A percentile compares a stretch with the other conserved stretches of the same genome.
These are phyloP conservation scores for Articulospora tetracladia DNA, from an alignment of 495 filamentous ascomycete species.

Conservation along the genomic window DNA sequence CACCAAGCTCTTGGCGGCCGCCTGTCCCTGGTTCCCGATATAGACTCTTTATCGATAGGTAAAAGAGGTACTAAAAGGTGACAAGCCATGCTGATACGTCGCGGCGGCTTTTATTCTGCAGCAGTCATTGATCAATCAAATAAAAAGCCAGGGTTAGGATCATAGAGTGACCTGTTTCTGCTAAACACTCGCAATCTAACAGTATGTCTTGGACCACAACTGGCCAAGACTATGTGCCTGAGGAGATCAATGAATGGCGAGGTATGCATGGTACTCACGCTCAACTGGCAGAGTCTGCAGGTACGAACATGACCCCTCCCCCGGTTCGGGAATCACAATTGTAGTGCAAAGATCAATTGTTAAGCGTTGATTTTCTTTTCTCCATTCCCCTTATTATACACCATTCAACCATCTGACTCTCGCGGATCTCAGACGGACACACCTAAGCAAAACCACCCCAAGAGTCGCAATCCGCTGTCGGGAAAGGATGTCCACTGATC, in stretches of 20 bases:
- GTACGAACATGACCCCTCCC: not conserved
- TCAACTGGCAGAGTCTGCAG: not conserved
- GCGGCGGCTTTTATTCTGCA: too few species aligned
- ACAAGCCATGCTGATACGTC: not conserved
- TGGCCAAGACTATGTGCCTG: too few species aligned
- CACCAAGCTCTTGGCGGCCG: slow-evolving; percentile 3
- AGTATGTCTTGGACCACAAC: too few species aligned
- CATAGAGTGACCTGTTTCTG: too few species aligned
- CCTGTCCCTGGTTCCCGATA: slow-evolving; percentile 4
- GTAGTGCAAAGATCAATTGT: not conserved
- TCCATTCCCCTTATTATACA: not conserved
- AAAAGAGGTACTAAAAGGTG: not conserved
- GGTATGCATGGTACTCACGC: not conserved
- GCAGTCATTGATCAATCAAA: too few species aligned
- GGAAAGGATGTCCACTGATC: slow-evolving; percentile 17
- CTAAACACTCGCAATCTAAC: too few species aligned
- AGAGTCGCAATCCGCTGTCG: not conserved
- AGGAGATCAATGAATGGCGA: too few species aligned
- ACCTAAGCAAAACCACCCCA: not conserved
- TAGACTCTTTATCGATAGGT: not conserved
- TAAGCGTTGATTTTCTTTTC: not conserved
- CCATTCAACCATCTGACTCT: not conserved
- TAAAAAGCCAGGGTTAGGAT: too few species aligned
- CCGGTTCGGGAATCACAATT: not conserved
- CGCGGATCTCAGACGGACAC: not conserved